phyloP scores from a whole-genome alignment of 139 green algal genomes.

The Mychonastes homosphaera region DNA sequence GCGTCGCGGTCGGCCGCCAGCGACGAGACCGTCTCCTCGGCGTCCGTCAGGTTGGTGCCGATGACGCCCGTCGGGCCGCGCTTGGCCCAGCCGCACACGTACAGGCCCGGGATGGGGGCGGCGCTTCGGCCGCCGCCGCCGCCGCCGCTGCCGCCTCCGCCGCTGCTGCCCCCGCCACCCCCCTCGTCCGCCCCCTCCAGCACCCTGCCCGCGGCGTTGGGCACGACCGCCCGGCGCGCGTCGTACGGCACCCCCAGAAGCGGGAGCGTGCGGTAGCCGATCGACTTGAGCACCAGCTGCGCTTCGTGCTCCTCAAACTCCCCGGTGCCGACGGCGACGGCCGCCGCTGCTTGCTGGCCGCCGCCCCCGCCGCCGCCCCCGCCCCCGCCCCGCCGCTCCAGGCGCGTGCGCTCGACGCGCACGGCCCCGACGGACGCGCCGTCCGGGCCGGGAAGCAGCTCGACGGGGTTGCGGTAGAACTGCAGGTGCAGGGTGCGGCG shows the following conservation, averaged over 20 bases:
- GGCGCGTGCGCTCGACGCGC: constrained; percentile 24
- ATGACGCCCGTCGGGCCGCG: constrained; percentile 84
- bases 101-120: constrained; percentile 52
- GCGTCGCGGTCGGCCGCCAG: constrained; percentile 35
- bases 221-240: constrained; percentile 36
- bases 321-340: constrained; percentile 48
- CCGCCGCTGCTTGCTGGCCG: no score
- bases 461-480: constrained; percentile 56
- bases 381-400: constrained; percentile 6
- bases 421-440: constrained; percentile 4
- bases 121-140: not conserved
- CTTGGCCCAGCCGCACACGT: constrained; percentile 81
- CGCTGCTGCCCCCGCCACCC: not conserved
- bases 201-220: constrained; percentile 58
- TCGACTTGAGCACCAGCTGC: constrained; percentile 67
- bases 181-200: constrained; percentile 10
- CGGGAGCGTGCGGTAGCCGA: constrained; percentile 64
- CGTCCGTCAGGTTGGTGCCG: constrained; percentile 77
- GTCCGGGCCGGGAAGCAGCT: constrained; percentile 24
- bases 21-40: constrained; percentile 59
- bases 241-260: constrained; percentile 72
- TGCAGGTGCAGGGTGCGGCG: constrained; percentile 66
- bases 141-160: not conserved
- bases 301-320: constrained; percentile 40
- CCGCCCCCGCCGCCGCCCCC: no score